Conservation (phyloP, 495 filamentous ascomycete species). For the Parmelia sp. region DNA sequence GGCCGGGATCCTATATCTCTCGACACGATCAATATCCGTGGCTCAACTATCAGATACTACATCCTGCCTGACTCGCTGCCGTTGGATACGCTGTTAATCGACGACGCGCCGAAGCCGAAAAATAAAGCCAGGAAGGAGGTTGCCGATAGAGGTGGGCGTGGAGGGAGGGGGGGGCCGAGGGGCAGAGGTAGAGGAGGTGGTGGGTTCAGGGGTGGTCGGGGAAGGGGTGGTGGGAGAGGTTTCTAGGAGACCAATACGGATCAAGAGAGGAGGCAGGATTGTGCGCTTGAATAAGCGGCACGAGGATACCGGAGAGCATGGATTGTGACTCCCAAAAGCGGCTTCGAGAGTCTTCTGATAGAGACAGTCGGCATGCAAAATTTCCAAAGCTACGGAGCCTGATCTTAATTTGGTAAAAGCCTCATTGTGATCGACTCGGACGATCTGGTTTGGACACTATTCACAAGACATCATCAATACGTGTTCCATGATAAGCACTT, state of each 20-base stretch:
- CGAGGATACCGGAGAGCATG: background rate
- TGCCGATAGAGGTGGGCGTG: slow-evolving; percentile 57
- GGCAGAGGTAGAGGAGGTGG: slow-evolving; percentile 49
- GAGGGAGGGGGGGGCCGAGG: slow-evolving; percentile 49
- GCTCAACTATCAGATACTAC: slow-evolving; percentile 86
- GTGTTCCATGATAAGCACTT: background rate
- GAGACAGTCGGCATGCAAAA: background rate
- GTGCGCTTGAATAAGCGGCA: background rate
- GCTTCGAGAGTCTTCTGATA: background rate
- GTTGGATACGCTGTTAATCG: slow-evolving; percentile 87
- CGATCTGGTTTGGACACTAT: background rate
- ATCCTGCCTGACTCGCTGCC: slow-evolving; percentile 93
- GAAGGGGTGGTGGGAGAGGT: slow-evolving; percentile 60
- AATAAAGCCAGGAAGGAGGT: slow-evolving; percentile 96
- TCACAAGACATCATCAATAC: background rate
- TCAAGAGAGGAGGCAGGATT: background rate
- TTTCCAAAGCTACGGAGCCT: background rate
- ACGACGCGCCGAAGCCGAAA: slow-evolving; percentile 96
- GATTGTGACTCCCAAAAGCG: background rate
- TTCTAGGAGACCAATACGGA: slow-evolving; percentile 36
- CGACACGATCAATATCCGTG: slow-evolving; percentile 94
- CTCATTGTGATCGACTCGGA: background rate
- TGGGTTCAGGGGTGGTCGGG: slow-evolving; percentile 51
- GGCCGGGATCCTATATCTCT: slow-evolving; percentile 78
- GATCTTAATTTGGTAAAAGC: background rate